Evolutionary conservation across 2,329 filamentous ascomycete species (phyloP), one percentile per base, ranked within the genome.

Genomic region (Nemania serpens): DNA sequence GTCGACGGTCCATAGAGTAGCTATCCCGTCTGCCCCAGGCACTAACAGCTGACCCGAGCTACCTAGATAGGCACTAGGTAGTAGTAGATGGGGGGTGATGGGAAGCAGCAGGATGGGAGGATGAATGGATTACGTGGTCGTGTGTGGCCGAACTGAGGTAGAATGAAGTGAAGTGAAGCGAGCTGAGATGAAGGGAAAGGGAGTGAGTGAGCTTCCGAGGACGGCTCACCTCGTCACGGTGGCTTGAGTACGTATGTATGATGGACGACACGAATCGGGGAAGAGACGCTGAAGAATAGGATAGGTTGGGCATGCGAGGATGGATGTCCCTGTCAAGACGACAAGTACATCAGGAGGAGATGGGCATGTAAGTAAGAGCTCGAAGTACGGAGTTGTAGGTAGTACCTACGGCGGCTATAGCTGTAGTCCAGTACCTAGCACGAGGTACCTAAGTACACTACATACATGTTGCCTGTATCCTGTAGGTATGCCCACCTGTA

Each of bases 21-120:
- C 25, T 29, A 3, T 29, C 25, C 25, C 25, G 25, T 29, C 3
- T 7, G 25, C 25, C 25, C 25, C 3, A 29, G 25, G 25, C 25
- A 29, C 25, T 29, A 29, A 29, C 25, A 29, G 25, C 25, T 29
- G 25, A 29, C 25, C 25, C 25, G 25, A 29, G 7, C 25, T 3
- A 29, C 25, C 25, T 29, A 29, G 25, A 25, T 20, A n/a, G 34
- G 33, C 37, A 29, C 20, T 29, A 29, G 7, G 25, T 29, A 3
- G 25, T 29, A 29, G 25, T 29, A 29, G 25, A 7, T 3, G 25
- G 25, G 25, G 25, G 25, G 7, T 25, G 13, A 15, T 29, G 29
- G n/a, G n/a, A n/a, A n/a, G n/a, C n/a, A n/a, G 39, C 34, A 20
- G 42, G 47, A 41, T 43, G 48, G 15, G 48, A 50, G 52, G 41